Percentiles rank a stretch among this genome's conserved stretches.
phyloP scores from a whole-genome alignment of 352 stramenopile species.

The Discostella stelligera region DNA sequence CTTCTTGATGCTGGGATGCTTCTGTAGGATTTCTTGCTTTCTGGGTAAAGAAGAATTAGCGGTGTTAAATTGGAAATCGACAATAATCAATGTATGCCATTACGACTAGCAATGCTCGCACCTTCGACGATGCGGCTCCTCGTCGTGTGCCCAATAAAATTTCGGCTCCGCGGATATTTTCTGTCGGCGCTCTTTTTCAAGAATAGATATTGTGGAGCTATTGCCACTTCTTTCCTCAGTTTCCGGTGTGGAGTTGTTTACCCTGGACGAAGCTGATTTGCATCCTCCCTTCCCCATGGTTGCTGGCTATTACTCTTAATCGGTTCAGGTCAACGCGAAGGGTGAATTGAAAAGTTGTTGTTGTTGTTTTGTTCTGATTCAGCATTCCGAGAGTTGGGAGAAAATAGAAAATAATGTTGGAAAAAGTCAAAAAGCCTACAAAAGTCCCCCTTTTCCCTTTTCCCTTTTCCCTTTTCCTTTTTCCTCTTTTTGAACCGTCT shows the following conservation, averaged over 20 bases:
- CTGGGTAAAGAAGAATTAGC: conserved; percentile 7
- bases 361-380: too few species aligned
- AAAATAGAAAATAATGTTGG: too few species aligned
- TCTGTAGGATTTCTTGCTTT: conserved; percentile 58
- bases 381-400: too few species aligned
- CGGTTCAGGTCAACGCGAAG: too few species aligned
- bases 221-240: not conserved
- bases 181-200: conserved; percentile 41
- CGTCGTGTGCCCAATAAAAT: conserved; percentile 86
- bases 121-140: conserved; percentile 87
- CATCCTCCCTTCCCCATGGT: conserved; percentile 51
- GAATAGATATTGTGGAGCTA: conserved; percentile 5
- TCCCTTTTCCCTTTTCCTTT: too few species aligned
- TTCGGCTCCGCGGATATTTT: conserved; percentile 59
- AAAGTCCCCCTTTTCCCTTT: too few species aligned
- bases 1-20: conserved; percentile 89
- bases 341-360: too few species aligned
- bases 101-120: conserved; percentile 44
- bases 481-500: too few species aligned
- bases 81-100: not conserved
- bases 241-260: not conserved
- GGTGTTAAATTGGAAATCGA: not conserved
- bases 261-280: not conserved
- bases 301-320: too few species aligned
- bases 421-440: too few species aligned